Base-by-base conservation (phyloP, 2,329 filamentous ascomycete genomes). In the Domatiomyces catenatus region DNA sequence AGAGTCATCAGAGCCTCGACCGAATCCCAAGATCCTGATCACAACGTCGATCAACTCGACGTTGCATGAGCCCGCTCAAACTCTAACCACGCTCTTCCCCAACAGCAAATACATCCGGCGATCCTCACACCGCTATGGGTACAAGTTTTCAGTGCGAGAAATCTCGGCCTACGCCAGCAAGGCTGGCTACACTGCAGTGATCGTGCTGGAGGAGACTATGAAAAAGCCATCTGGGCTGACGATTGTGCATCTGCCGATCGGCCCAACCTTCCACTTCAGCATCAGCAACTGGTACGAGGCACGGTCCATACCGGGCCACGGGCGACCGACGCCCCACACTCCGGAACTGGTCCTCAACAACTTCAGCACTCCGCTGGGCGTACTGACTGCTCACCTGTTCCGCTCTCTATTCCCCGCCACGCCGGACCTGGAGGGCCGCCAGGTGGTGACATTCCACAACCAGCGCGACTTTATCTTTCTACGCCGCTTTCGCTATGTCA, bases 381-480 rank as follows among this genome's bases (percentile, higher is more conserved):
- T 94, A 8, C 72, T 96, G 42, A 87, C 89, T 0, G 90, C 89
- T 7, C 82, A 87, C 61, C 72, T 95, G 1, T 92, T 98, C 71
- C 77, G 83, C 56, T 80, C 76, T 0, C 67, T 93, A 24, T 92
- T 87, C 67, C 92, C 90, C 0, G 77, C 82, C 0, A 77, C 80
- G 44, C 90, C 92, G 0, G 86, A 96, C 60, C 72, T 96, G 5
- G 75, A 84, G 58, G 90, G 90, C 3, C 75, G 90, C 20, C 89
- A 95, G 62, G 89, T 95, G 1, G 80, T 95, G 7, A 95, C 90
- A 0, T 69, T 95, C 48, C 88, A 95, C 67, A 95, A 95, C 60
- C 89, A 94, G 71, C 83, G 90, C 56, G 90, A 96, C 67, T 96
- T 90, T 67, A 92, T 96, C 60, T 98, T 98, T 66, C 76, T 96